Evolutionary conservation across 2,329 filamentous ascomycete species (phyloP).

Genomic region (Fusarium tupiense): DNA sequence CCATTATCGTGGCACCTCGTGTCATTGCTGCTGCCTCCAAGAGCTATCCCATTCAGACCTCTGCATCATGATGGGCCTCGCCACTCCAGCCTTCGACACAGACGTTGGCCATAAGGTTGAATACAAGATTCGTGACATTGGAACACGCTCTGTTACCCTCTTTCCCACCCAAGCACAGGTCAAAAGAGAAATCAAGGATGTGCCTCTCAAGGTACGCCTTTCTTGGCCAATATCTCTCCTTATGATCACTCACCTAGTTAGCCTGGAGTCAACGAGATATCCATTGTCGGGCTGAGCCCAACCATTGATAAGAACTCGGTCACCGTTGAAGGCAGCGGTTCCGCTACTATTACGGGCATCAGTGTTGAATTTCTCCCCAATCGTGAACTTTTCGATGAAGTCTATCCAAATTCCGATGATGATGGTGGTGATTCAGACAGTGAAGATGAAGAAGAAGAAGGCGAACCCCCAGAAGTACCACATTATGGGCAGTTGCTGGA

Average conservation of each 20-base stretch:
- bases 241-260: slow-evolving; percentile 36
- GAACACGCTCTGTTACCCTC: slow-evolving; percentile 70
- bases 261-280: slow-evolving; percentile 67
- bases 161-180: slow-evolving; percentile 70
- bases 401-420: slow-evolving; percentile 59
- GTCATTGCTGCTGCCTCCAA: neutral
- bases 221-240: neutral
- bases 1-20: neutral
- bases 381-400: slow-evolving; percentile 62
- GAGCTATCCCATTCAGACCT: neutral
- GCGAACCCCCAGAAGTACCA: slow-evolving; percentile 37
- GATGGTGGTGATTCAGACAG: slow-evolving; percentile 47
- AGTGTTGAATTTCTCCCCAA: slow-evolving; percentile 67
- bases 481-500: slow-evolving; percentile 32
- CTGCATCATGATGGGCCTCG: neutral
- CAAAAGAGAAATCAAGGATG: slow-evolving; percentile 66
- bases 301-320: slow-evolving; percentile 67
- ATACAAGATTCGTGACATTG: slow-evolving; percentile 65
- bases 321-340: slow-evolving; percentile 66
- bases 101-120: slow-evolving; percentile 55
- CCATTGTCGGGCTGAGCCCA: slow-evolving; percentile 64
- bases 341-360: slow-evolving; percentile 69
- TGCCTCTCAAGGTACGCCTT: slow-evolving; percentile 48
- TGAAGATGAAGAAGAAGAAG: slow-evolving; percentile 38
- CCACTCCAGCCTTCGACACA: slow-evolving; percentile 43